Evolutionary conservation across 768 basidiomycete genomes (phyloP), one percentile per base, ranked within the genome.

Genomic region (Tricholoma flavovirens): DNA sequence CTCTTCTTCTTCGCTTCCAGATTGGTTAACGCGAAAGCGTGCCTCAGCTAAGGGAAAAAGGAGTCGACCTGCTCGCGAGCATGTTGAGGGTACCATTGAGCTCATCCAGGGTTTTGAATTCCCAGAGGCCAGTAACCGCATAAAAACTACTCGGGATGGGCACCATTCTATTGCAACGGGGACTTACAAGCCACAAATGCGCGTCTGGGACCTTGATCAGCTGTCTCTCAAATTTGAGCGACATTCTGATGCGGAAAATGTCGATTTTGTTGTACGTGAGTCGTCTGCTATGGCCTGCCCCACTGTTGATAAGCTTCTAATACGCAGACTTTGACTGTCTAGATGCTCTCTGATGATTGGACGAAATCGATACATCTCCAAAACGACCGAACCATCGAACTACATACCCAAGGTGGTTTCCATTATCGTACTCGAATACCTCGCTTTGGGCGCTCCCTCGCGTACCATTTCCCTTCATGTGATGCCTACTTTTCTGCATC

Each of bases 341-440:
- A 97, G 94, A 87, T 93, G 63, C 78, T 98, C 7, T 98, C 95
- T 1, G 90, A 95, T 66, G 96, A 98, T 76, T 98, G 96, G 96
- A 98, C 96, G 6, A 98, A 98, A 69, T 87, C 91, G n/a, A 79
- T 98, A 59, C 94, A 97, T 69, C 81, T 99, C 2, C 97, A 98
- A 79, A 87, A 88, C 50, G 94, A 98, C 75, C 86, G 97, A n/a
- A 90, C 91, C 4, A 70, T 99, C 54, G 92, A 94, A 65, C 77
- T 99, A 5, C 97, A 99, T 68, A 96, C 92, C 0, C 97, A 98
- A 69, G 83, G 90, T 46, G 93, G 93, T 0, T 83, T 94, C 57
- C 91, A 98, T 70, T 92, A 97, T 67, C 85, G 88, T 36, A 92
- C 94, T 5, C 83, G 97, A 61, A 89, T 98, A 80, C 97, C 97